Evolutionary conservation across 176 grass and related monocot species (phyloP), one percentile per base, ranked within the genome.

Genomic region (Zizania latifolia): DNA sequence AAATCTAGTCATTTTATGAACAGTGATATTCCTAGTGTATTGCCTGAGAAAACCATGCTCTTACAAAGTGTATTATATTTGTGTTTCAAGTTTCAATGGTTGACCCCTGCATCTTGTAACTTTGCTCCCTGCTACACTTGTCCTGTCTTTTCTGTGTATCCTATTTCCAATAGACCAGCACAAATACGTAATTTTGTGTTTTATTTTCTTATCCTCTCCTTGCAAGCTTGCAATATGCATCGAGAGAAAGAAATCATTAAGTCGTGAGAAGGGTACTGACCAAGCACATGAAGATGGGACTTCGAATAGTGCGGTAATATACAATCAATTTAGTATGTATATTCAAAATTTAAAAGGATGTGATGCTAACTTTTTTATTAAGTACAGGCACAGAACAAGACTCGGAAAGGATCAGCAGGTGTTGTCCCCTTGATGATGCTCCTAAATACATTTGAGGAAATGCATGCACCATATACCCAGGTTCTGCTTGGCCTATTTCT

Each of bases 391-490:
- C 65, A 36, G 77, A 65, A 73, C 36, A 77, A 89, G 80, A 58
- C 27, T 74, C 64, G 68, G 32, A 94, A 72, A 79, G 91, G 95
- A 86, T 94, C 95, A 72, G 78, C 91, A 76, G 91, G 95, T 59
- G 50, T 88, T 58, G 84, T 94, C 73, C 75, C 66, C 60, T 92
- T 87, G 34, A 82, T 94, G 95, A 92, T 88, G 89, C 89, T 98
- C 62, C 76, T 98, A 43, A 84, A 78, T 85, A 80, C 95, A 70
- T 92, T 85, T 69, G 82, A 94, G 46, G 84, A 94, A 83, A 94
- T 98, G 95, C 95, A 94, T 92, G 89, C 72, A 86, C 91, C 95
- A 53, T 92, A 92, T 74, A 98, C 94, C 31, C 95, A 98, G 95
- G 95, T 98, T 94, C 78, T 87, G 64, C 55, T 70, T 78, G 33